Conservation (phyloP, 768 basidiomycete species). For the Mycena rosella region DNA sequence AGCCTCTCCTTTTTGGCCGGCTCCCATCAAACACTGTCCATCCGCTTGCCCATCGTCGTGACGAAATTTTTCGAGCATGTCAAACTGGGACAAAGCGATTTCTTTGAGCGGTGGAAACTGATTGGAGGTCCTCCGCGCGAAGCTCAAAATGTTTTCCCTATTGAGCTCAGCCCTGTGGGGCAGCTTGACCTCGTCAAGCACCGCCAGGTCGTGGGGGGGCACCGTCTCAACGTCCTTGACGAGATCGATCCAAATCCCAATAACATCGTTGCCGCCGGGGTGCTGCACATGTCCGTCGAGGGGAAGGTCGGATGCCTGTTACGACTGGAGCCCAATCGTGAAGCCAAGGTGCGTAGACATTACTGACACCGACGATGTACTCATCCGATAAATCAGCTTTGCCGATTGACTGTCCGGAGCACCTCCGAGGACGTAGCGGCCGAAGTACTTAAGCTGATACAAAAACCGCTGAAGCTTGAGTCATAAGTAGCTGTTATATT, state of each 20-base stretch:
- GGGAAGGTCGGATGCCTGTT: slow-evolving; percentile 97
- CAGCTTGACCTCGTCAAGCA: slow-evolving; percentile 83
- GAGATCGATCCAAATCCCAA: slow-evolving; percentile 95
- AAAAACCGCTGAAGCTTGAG: slow-evolving; percentile 57
- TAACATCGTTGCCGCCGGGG: slow-evolving; percentile 96
- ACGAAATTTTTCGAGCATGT: slow-evolving; percentile 97
- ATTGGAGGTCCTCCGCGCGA: slow-evolving; percentile 97
- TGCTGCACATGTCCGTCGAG: slow-evolving; percentile 89
- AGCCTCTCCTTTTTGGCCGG: slow-evolving; percentile 93
- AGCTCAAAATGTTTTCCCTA: slow-evolving; percentile 88
- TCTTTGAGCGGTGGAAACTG: slow-evolving; percentile 98
- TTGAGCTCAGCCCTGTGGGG: slow-evolving; percentile 73
- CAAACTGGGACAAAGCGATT: slow-evolving; percentile 83
- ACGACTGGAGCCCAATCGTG: slow-evolving; percentile 93
- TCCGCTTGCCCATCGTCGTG: slow-evolving; percentile 88
- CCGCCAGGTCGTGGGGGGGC: slow-evolving; percentile 81
- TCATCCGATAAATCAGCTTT: slow-evolving; percentile 68
- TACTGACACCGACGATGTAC: neutral
- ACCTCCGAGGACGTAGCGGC: slow-evolving; percentile 92
- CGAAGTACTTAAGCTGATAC: slow-evolving; percentile 72
- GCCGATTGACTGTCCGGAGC: slow-evolving; percentile 93
- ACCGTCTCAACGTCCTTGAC: slow-evolving; percentile 80
- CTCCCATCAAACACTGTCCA: slow-evolving; percentile 86
- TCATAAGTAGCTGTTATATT: slow-evolving; percentile 41
- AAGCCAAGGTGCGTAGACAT: slow-evolving; percentile 81